Conservation (phyloP, 2,329 filamentous ascomycete genomes). For the Colletotrichum aenigma region DNA sequence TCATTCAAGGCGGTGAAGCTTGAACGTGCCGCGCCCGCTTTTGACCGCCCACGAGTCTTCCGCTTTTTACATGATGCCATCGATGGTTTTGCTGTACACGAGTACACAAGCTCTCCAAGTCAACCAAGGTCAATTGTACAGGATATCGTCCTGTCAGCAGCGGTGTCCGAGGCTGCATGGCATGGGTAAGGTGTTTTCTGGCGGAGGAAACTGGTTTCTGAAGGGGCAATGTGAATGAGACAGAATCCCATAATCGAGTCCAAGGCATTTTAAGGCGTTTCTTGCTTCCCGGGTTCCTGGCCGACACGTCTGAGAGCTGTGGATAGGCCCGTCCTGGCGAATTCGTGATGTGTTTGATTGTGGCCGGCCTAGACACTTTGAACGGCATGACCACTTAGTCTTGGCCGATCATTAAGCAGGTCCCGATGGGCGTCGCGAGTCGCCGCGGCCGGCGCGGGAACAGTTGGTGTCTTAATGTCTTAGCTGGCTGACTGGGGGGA, state of each 20-base stretch:
- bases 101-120: neutral
- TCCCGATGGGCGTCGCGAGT: conserved; percentile 18
- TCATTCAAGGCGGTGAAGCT: neutral
- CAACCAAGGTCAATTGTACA: neutral
- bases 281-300: conserved; percentile 11
- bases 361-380: neutral
- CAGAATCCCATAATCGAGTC: conserved; percentile 19
- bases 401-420: conserved; percentile 17
- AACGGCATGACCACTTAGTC: conserved; percentile 15
- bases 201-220: neutral
- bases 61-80: neutral
- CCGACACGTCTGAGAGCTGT: neutral
- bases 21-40: neutral
- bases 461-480: conserved; percentile 12
- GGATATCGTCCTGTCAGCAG: neutral
- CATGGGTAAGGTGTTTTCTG: conserved; percentile 19
- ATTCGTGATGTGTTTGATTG: conserved; percentile 9
- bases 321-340: neutral
- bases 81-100: neutral
- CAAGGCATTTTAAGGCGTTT: conserved; percentile 7
- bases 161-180: neutral
- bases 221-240: conserved; percentile 6
- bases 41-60: neutral
- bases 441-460: conserved; percentile 12
- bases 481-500: conserved; percentile 13